phyloP scores from a whole-genome alignment of 2,329 filamentous ascomycete genomes.

The Macrophomina pseudophaseolina region DNA sequence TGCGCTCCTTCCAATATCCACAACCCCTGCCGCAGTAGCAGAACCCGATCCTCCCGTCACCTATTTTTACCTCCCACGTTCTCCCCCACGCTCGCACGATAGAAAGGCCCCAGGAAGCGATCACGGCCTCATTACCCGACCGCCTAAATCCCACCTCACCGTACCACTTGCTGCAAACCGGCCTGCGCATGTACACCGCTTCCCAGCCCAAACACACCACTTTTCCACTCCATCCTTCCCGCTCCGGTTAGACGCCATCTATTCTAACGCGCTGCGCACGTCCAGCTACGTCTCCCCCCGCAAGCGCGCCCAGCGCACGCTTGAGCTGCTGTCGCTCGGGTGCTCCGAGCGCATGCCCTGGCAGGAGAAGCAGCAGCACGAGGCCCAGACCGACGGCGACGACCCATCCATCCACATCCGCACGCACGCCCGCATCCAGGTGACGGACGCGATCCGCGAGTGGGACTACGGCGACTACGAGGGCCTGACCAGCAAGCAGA shows the following conservation, averaged over 20 bases:
- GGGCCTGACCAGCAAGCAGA: slow-evolving; percentile 59
- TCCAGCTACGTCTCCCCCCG: slow-evolving; percentile 82
- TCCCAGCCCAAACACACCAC: neutral
- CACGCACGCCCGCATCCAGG: slow-evolving; percentile 47
- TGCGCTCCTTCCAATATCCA: neutral
- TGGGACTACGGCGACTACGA: slow-evolving; percentile 71
- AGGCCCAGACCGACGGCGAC: neutral
- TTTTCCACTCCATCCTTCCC: neutral
- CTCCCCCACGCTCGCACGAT: neutral
- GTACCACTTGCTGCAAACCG: neutral
- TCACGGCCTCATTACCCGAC: neutral
- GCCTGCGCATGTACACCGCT: no score
- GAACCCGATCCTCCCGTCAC: neutral
- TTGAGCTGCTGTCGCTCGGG: slow-evolving; percentile 82
- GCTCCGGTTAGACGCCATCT: neutral
- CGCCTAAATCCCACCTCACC: neutral
- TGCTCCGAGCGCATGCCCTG: slow-evolving; percentile 74
- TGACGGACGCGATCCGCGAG: slow-evolving; percentile 60
- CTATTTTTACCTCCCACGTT: neutral
- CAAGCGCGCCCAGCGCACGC: slow-evolving; percentile 82
- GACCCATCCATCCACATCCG: slow-evolving; percentile 33
- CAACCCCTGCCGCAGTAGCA: neutral
- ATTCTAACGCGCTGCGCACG: neutral
- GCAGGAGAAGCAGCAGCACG: slow-evolving; percentile 40
- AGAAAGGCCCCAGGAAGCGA: neutral